Percentiles rank a stretch among this genome's conserved stretches.
These are phyloP conservation scores for Oryza coarctata DNA, from an alignment of 176 grass and related monocot species.

Conservation along the genomic window DNA sequence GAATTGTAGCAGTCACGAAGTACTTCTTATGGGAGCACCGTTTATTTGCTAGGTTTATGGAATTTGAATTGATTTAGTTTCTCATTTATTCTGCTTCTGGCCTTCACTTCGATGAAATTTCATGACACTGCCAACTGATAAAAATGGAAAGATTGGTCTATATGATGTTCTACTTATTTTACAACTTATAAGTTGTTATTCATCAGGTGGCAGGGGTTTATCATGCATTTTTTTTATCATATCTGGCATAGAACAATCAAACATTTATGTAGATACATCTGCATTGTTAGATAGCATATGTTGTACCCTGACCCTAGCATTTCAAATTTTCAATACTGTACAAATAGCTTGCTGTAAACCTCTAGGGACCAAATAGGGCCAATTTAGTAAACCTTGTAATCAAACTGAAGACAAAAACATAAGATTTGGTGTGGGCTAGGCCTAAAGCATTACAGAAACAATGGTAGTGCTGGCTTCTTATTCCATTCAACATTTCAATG, in stretches of 20 bases:
- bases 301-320: background rate
- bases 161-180: background rate
- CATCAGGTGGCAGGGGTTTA: background rate
- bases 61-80: background rate
- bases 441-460: background rate
- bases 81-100: background rate
- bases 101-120: background rate
- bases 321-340: background rate
- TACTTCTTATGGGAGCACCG: background rate
- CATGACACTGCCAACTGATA: background rate
- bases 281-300: background rate
- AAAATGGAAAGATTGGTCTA: too few relatives aligned
- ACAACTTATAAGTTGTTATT: background rate
- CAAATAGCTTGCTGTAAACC: background rate
- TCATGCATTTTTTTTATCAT: background rate
- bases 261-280: background rate
- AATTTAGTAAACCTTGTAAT: constrained; percentile 8
- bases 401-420: background rate
- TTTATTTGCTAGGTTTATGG: background rate
- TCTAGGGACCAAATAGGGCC: background rate
- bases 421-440: background rate
- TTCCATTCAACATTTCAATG: background rate
- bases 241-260: background rate
- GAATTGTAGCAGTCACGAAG: background rate
- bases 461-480: constrained; percentile 1